phyloP scores from a whole-genome alignment of 129 eudicot species.

The Apium graveolens region DNA sequence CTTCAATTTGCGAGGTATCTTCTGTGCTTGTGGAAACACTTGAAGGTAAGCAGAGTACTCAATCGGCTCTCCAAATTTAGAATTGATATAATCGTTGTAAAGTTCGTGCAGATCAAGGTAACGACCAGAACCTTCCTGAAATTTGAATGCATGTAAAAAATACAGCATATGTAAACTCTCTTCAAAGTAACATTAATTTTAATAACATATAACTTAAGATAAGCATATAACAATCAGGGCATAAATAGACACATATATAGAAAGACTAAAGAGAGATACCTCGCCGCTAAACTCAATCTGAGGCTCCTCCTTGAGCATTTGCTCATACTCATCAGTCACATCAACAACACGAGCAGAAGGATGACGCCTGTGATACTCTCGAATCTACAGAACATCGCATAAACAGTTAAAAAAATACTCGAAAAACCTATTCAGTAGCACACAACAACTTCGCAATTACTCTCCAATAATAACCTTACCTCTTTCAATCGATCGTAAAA shows the following conservation, averaged over 20 bases:
- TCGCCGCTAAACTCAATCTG: constrained; percentile 91
- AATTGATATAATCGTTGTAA: constrained; percentile 72
- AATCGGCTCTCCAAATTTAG: constrained; percentile 66
- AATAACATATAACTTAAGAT: background rate
- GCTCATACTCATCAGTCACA: constrained; percentile 68
- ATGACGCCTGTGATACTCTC: constrained; percentile 91
- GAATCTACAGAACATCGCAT: constrained; percentile 32
- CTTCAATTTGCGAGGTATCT: constrained; percentile 65
- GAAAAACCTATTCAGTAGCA: background rate
- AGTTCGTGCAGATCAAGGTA: constrained; percentile 90
- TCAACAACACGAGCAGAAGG: constrained; percentile 87
- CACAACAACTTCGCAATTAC: background rate
- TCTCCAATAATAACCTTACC: constrained; percentile 25
- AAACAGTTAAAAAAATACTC: background rate
- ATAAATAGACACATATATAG: background rate
- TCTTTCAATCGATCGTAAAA: constrained; percentile 88
- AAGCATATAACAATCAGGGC: too few species aligned
- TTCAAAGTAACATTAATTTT: background rate
- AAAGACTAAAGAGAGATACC: constrained; percentile 33
- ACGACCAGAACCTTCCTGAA: constrained; percentile 88
- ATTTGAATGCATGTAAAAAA: constrained; percentile 8
- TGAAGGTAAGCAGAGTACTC: constrained; percentile 79
- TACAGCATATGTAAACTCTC: background rate
- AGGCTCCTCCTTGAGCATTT: constrained; percentile 81
- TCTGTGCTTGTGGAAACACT: constrained; percentile 58